phyloP scores from a whole-genome alignment of 208 protist species.

The Crithidia brevicula region DNA sequence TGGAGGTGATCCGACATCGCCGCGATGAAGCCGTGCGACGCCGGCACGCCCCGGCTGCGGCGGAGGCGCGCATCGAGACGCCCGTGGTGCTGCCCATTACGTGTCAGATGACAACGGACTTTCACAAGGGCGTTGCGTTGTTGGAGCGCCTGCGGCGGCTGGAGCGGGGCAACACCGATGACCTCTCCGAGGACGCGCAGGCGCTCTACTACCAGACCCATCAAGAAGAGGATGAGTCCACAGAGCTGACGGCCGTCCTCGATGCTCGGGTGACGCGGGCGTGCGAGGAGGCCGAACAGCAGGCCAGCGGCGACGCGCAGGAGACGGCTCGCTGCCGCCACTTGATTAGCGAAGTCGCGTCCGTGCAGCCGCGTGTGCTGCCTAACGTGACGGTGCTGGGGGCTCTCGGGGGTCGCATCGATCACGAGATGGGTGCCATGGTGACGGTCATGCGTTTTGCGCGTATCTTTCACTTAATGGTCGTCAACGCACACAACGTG shows the following conservation, averaged over 20 bases:
- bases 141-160: conserved; percentile 36
- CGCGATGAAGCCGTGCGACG: conserved; percentile 1
- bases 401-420: conserved; percentile 74
- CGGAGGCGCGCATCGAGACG: neutral
- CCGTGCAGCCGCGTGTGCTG: conserved; percentile 38
- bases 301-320: conserved; percentile 12
- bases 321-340: conserved; percentile 17
- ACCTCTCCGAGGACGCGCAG: neutral
- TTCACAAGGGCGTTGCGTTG: conserved; percentile 64
- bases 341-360: conserved; percentile 3
- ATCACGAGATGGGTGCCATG: conserved; percentile 73
- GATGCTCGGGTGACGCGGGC: conserved; percentile 1
- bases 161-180: conserved; percentile 16
- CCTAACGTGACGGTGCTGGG: conserved; percentile 66
- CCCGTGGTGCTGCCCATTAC: conserved; percentile 49
- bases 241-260: conserved; percentile 7
- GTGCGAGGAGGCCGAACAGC: conserved; percentile 4
- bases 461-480: conserved; percentile 38
- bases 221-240: neutral
- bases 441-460: conserved; percentile 37
- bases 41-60: neutral
- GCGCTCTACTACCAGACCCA: neutral
- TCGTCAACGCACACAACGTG: conserved; percentile 56
- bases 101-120: conserved; percentile 88
- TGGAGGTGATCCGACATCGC: conserved; percentile 39